Evolutionary conservation across 805 yeast genomes (phyloP), one percentile per base, ranked within the genome.

Genomic region (Spathaspora passalidarum): DNA sequence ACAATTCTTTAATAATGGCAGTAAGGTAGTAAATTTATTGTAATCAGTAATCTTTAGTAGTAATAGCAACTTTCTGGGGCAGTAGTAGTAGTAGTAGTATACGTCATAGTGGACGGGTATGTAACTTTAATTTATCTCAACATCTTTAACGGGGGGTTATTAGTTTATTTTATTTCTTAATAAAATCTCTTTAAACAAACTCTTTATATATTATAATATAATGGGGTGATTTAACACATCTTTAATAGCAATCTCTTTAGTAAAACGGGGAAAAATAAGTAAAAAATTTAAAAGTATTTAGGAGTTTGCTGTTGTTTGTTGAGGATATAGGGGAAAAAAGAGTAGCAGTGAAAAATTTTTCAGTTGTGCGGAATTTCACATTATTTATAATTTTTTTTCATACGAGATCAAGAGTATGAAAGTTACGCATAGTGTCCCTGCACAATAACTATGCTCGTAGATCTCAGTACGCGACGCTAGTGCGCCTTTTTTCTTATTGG

Each of bases 61-160:
- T 56, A 43, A 47, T 42, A 38, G 18, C n/a, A 38, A n/a, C 32
- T 38, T n/a, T 21, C 13, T 18, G 39, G n/a, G 7, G 13, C 38
- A 38, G 46, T 40, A 45, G 42, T 43, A 34, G 41, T 26, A 43
- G 42, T 42, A 35, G 56, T 51, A 39, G 32, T 23, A 39, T 54
- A 58, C 69, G 66, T 61, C 71, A 65, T 66, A 54, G 32, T 66
- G 66, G 63, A 61, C 60, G 59, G 58, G 42, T 46, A 38, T 42
- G 36, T 21, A 29, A 37, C n/a, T 39, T 50, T 46, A 49, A 52
- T 56, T 63, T 63, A 65, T 64, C 55, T 57, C 65, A 65, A 63
- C 69, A 66, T 65, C 45, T 56, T 61, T 50, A 52, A 46, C 43
- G 53, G 53, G 52, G 50, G 52, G 46, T 46, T 43, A 11, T 36